Conservation (phyloP, 805 yeast species). For the Myxozyma nipponensis region DNA sequence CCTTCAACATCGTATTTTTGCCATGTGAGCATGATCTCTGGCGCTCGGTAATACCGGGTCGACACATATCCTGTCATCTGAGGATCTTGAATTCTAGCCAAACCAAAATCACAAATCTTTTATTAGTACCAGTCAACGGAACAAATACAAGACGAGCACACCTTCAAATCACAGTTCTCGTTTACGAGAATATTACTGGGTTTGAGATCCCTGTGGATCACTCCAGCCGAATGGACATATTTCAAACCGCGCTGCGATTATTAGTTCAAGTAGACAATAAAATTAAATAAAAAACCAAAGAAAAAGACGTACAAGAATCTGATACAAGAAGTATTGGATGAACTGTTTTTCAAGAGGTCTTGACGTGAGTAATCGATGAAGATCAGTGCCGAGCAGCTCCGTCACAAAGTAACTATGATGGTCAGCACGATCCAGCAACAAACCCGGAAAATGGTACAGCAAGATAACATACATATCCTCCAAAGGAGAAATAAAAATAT, state of each 20-base stretch:
- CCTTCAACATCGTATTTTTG: constrained; percentile 88
- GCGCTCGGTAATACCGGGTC: constrained; percentile 94
- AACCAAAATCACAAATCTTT: constrained; percentile 81
- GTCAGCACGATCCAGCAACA: constrained; percentile 30
- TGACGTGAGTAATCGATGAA: constrained; percentile 84
- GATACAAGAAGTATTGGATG: constrained; percentile 94
- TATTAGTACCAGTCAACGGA: neutral
- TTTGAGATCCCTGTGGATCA: constrained; percentile 82
- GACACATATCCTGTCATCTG: constrained; percentile 99
- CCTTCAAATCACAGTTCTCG: constrained; percentile 83
- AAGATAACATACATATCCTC: constrained; percentile 66
- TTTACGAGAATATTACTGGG: constrained; percentile 77
- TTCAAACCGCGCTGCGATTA: constrained; percentile 64
- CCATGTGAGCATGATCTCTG: constrained; percentile 98
- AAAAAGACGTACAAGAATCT: constrained; percentile 47
- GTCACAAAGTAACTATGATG: constrained; percentile 69
- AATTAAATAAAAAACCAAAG: neutral
- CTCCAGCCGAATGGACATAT: constrained; percentile 89
- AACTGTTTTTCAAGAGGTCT: constrained; percentile 95
- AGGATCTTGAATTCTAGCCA: constrained; percentile 96
- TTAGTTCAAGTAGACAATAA: no score
- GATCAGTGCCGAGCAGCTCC: constrained; percentile 93
- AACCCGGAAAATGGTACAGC: no score
- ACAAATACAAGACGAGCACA: neutral
- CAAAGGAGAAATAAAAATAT: constrained; percentile 86